phyloP scores from a whole-genome alignment of 2,329 filamentous ascomycete species.

The Dothideomycetes sp. region DNA sequence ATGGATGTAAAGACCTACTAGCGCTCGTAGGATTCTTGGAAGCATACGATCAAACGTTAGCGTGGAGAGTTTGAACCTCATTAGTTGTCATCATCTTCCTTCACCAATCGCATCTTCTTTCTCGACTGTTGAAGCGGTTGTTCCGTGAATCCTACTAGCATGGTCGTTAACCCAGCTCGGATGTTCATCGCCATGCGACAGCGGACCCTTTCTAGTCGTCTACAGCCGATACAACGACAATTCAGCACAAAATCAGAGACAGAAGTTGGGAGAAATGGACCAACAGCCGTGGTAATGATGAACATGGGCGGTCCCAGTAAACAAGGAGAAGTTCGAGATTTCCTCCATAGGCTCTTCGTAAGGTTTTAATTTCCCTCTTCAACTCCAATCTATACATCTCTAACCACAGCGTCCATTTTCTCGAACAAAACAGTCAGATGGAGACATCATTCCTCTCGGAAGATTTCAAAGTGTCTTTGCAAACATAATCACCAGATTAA shows the following conservation, averaged over 20 bases:
- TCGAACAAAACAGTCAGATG: constrained; percentile 90
- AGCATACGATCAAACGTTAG: too few species aligned
- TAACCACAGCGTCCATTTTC: not conserved
- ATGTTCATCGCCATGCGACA: too few species aligned
- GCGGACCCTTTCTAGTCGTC: too few species aligned
- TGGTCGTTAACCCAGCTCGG: too few species aligned
- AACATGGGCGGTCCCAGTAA: constrained; percentile 97
- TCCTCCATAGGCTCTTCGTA: constrained; percentile 87
- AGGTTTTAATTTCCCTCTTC: constrained; percentile 25
- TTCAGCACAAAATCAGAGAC: not conserved
- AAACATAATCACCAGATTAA: constrained; percentile 73
- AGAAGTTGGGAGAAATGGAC: constrained; percentile 48
- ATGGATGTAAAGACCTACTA: too few species aligned
- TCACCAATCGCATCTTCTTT: too few species aligned
- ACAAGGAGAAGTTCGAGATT: constrained; percentile 77
- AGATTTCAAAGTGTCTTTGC: constrained; percentile 84
- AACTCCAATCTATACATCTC: constrained; percentile 12
- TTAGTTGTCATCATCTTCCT: too few species aligned
- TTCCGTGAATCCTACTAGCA: too few species aligned
- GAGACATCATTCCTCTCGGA: constrained; percentile 85
- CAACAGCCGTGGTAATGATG: constrained; percentile 96
- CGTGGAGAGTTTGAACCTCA: too few species aligned
- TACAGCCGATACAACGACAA: too few species aligned
- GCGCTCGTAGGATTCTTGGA: too few species aligned
- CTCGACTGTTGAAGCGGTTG: too few species aligned